Percentiles rank a stretch among this genome's conserved stretches.
Conservation (phyloP, 2,329 filamentous ascomycete genomes). For the Blastomyces gilchristii region DNA sequence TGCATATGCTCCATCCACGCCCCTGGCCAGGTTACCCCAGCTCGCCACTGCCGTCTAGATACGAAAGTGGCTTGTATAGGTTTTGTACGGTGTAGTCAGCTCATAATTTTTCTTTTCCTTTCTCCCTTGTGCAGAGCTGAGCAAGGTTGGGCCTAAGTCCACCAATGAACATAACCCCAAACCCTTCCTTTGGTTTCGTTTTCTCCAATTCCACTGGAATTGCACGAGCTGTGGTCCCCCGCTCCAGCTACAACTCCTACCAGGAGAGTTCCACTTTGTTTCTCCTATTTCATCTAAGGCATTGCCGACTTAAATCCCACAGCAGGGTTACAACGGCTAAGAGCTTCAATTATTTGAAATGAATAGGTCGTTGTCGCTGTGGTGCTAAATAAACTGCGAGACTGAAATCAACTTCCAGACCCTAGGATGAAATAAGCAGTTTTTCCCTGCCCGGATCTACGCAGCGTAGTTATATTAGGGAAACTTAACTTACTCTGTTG, state of each 20-base stretch:
- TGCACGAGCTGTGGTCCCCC: too few species aligned
- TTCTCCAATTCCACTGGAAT: not conserved
- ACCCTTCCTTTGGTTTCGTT: not conserved
- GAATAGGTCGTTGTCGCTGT: not conserved
- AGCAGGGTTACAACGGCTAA: not conserved
- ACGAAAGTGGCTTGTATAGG: too few species aligned
- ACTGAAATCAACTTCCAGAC: not conserved
- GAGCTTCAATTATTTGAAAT: not conserved
- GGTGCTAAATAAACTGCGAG: not conserved
- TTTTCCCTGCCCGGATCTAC: not conserved
- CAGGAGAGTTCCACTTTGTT: not conserved
- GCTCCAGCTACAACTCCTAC: not conserved
- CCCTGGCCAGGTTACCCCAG: not conserved
- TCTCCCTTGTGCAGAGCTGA: not conserved
- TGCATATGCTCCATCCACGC: not conserved
- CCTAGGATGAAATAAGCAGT: not conserved
- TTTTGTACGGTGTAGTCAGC: not conserved
- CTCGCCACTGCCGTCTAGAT: not conserved
- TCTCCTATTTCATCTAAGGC: not conserved
- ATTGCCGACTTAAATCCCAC: not conserved
- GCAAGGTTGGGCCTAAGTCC: not conserved
- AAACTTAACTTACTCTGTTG: not conserved
- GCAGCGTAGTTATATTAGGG: not conserved
- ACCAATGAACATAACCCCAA: not conserved
- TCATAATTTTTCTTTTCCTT: not conserved